These are phyloP conservation scores for Hypoxylon fuscum DNA, from an alignment of 495 filamentous ascomycete species.

Conservation along the genomic window DNA sequence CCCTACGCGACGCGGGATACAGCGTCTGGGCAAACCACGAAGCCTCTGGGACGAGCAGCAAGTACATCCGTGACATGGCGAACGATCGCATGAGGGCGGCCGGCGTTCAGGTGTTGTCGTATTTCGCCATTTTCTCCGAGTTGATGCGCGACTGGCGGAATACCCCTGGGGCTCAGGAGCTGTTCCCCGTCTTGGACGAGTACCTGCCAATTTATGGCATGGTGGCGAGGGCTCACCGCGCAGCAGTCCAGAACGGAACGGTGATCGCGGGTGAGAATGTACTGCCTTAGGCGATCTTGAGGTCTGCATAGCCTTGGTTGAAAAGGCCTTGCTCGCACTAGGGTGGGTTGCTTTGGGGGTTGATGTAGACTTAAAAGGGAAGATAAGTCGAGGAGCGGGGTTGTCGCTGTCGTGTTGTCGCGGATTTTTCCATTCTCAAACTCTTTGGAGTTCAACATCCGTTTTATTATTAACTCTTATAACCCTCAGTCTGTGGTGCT, in stretches of 20 bases:
- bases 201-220: conserved; percentile 57
- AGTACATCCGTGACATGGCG: conserved; percentile 57
- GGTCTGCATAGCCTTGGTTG: too few species aligned
- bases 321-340: neutral
- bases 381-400: too few species aligned
- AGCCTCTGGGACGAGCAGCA: conserved; percentile 61
- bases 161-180: conserved; percentile 68
- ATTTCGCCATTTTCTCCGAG: conserved; percentile 75
- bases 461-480: too few species aligned
- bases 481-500: too few species aligned
- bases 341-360: neutral
- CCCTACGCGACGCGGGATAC: conserved; percentile 75
- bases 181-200: conserved; percentile 73
- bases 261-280: conserved; percentile 57
- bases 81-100: conserved; percentile 73
- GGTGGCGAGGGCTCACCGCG: conserved; percentile 55
- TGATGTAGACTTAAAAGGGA: too few species aligned
- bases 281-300: conserved; percentile 27
- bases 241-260: conserved; percentile 54
- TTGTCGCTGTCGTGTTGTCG: too few species aligned
- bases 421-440: too few species aligned
- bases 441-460: too few species aligned
- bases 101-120: conserved; percentile 70
- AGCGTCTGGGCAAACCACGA: conserved; percentile 82
- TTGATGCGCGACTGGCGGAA: conserved; percentile 83